Conservation (phyloP, 805 yeast genomes). For the Pichia deserticola region DNA sequence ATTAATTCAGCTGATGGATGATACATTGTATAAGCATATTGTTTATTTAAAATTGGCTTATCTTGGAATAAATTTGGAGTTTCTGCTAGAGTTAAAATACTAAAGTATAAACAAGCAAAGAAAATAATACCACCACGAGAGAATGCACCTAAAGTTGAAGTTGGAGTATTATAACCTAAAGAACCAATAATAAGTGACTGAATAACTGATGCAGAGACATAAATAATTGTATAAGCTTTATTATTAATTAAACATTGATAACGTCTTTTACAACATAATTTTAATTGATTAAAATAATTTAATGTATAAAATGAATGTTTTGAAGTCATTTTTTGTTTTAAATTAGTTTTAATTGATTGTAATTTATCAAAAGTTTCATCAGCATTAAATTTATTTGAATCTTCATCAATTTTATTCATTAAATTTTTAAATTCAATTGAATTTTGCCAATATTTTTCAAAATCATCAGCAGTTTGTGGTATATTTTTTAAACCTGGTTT, state of each 20-base stretch:
- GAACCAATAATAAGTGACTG: conserved; percentile 59
- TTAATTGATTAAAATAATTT: conserved; percentile 42
- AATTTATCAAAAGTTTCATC: conserved; percentile 28
- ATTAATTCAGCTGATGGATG: conserved; percentile 60
- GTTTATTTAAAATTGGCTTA: conserved; percentile 59
- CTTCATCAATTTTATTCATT: conserved; percentile 29
- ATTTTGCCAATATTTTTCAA: conserved; percentile 51
- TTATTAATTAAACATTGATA: conserved; percentile 49
- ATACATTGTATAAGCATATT: conserved; percentile 54
- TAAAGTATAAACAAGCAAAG: conserved; percentile 52
- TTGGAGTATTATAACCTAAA: conserved; percentile 44
- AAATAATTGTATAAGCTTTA: conserved; percentile 42
- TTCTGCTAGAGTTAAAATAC: conserved; percentile 56
- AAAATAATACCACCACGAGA: conserved; percentile 59
- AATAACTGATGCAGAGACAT: conserved; percentile 43
- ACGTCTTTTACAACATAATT: conserved; percentile 47
- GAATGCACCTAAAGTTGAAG: conserved; percentile 47
- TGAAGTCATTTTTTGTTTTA: conserved; percentile 34
- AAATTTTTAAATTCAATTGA: conserved; percentile 44
- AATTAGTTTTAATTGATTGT: conserved; percentile 22
- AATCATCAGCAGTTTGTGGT: conserved; percentile 50
- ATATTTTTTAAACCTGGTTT: conserved; percentile 44
- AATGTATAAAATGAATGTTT: conserved; percentile 32
- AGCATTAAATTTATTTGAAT: conserved; percentile 24
- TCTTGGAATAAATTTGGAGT: conserved; percentile 50